Base-by-base conservation (phyloP, 176 grass and related monocot genomes). In the Oryza glumipatula region DNA sequence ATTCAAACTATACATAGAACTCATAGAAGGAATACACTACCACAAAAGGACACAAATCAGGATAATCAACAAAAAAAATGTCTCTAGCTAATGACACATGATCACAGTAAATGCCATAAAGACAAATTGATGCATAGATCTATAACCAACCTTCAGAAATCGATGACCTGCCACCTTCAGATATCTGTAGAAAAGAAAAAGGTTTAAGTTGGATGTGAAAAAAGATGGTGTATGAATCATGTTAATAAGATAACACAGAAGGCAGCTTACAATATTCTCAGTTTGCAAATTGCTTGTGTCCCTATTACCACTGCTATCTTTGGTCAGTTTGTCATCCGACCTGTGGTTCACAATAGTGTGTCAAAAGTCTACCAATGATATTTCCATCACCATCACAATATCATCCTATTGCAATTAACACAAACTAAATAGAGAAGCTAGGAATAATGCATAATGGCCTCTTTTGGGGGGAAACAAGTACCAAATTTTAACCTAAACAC, bases 111-210 rank as follows among this genome's bases (percentile, higher is more conserved):
- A 67, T 39, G 14, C 1, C 35, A 54, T 32, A 82, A 26, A 74
- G 30, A 54, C 15, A 82, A 74, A 61, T 2, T 80, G 9, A 70
- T 61, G 69, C n/a, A 35, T 17, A 89, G 30, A 81, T 51, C 75
- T 84, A 36, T 14, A 32, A 51, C 89, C 48, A 72, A 91, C 89
- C 89, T 91, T 91, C 89, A 28, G 85, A 88, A 76, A 91, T 52
- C 58, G 45, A 61, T 9, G 76, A 54, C 45, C 51, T 52, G 16
- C 36, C 19, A 1, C 76, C 85, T 84, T 80, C 76, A 58, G 81
- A 14, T 80, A 80, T 74, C 88, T 90, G 76, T 69, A 49, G 17
- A 48, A 73, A 68, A 61, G 3, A 81, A 60, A 67, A 60, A 83
- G 4, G 4, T 23, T 16, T 0, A 58, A 73, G 30, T 79, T 15